Evolutionary conservation across 2,329 filamentous ascomycete species (phyloP).

Genomic region (Nemania sp.): DNA sequence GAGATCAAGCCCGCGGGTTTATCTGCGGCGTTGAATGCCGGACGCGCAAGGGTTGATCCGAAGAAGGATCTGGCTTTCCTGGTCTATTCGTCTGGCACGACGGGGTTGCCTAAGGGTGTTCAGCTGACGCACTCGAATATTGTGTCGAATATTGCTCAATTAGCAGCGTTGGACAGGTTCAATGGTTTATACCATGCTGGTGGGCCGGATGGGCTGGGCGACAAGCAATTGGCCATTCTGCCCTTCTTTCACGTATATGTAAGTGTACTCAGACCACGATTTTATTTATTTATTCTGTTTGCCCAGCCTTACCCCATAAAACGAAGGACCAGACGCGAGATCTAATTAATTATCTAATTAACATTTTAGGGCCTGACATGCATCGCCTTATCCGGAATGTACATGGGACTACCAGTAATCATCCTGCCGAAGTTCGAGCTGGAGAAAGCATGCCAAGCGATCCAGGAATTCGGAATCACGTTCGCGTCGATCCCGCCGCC

Average conservation of each 20-base stretch:
- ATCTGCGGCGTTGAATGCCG: constrained; percentile 55
- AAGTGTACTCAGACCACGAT: constrained; percentile 42
- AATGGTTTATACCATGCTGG: constrained; percentile 59
- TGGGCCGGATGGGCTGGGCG: constrained; percentile 63
- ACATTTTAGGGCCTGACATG: constrained; percentile 63
- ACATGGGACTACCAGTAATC: constrained; percentile 66
- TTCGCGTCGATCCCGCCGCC: constrained; percentile 85
- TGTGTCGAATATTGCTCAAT: constrained; percentile 70
- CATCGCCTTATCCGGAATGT: constrained; percentile 69
- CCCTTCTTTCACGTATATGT: constrained; percentile 94
- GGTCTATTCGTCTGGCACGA: constrained; percentile 89
- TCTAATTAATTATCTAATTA: too few relatives aligned
- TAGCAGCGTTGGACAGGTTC: constrained; percentile 54
- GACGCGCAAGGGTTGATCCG: constrained; percentile 64
- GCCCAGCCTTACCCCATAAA: too few relatives aligned
- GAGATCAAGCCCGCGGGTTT: constrained; percentile 67
- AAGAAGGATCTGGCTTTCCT: constrained; percentile 78
- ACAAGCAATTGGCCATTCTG: constrained; percentile 76
- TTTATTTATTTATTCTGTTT: too few relatives aligned
- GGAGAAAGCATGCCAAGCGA: constrained; percentile 73
- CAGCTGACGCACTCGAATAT: constrained; percentile 84
- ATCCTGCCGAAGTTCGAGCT: constrained; percentile 83
- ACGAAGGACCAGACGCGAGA: too few relatives aligned
- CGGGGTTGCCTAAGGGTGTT: constrained; percentile 88
- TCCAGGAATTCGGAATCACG: constrained; percentile 75